Evolutionary conservation across 768 basidiomycete species (phyloP), one percentile per base, ranked within the genome.

Genomic region (Boletus tomentosulus): DNA sequence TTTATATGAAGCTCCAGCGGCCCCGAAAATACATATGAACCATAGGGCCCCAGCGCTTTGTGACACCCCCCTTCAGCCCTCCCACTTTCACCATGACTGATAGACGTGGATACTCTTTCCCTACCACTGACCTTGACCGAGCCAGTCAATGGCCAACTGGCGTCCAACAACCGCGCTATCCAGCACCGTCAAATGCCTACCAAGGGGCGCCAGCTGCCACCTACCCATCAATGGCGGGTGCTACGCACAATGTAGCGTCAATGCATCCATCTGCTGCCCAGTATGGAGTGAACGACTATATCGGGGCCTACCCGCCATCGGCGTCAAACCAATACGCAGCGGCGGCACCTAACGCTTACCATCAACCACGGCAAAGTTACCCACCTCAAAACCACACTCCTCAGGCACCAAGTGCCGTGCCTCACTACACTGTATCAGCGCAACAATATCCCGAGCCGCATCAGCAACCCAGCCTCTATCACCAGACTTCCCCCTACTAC

Each of bases 1-100:
- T 61, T 62, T 61, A 63, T 65, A 67, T 65, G 61, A 55, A 51
- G 46, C 13, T 38, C 43, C 55, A 59, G 66, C 66, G 70, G 68
- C 31, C 44, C 70, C 68, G 66, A 58, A 70, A 70, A 65, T 22
- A 59, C 70, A 54, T 70, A 70, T 70, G 70, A 70, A 70, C 68
- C 68, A 53, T 44, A 56, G 25, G 28, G 38, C 24, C 31, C 48
- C 54, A 55, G 50, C 57, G 28, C 55, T 33, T 51, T 51, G 34
- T 24, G 42, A 44, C 57, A 51, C 43, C 51, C 44, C 35, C 37
- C 47, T 30, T 38, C 46, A 41, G 34, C 38, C 47, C 53, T 50
- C 50, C 48, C 55, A 45, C 46, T 30, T 30, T 25, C 50, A 57
- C 46, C 53, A 70, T 70, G 68, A 37, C 62, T 45, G 62, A 70